Base-by-base conservation (phyloP, 1,139 yeast species). In the Yamadazyma diospyri region DNA sequence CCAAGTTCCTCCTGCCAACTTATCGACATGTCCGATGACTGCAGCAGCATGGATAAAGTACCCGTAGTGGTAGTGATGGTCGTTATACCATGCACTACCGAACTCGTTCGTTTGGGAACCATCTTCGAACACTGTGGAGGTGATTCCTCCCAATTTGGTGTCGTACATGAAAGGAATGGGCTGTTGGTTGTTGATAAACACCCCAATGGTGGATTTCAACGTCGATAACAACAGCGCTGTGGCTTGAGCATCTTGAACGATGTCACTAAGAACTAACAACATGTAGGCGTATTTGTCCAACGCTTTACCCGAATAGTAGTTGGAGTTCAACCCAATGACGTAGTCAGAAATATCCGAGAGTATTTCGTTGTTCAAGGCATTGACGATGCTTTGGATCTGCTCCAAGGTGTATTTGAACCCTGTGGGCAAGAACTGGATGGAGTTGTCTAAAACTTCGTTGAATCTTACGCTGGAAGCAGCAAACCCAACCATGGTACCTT, bases 51-150 rank as follows among this genome's bases (percentile, higher is more conserved):
- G 88, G 34, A 84, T 69, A 47, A 73, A 74, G 57, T 83, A 83
- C 16, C 92, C 89, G 51, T 81, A 83, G 50, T 84, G 92, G 76
- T 81, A 83, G 51, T 83, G 92, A 50, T 79, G 92, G 54, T 83
- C 92, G 46, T 82, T 83, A 58, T 83, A 83, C 57, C 72, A 78
- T 11, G 81, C 71, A 43, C 78, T 64, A 18, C 92, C 94, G 51
- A 59, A 84, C 34, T 59, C 64, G 23, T 56, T 55, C 16, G 53
- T 54, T 10, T 26, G 23, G 12, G 16, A 15, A 31, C 75, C 73
- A 23, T 65, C 64, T 40, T 73, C 65, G 21, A 72, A 54, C 14
- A 81, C 80, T 19, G 76, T 61, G 1, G 88, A 76, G 10, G 32
- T 76, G 12, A 84, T 65, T 27, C 94, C 94, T 38, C 74, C 73